Evolutionary conservation across 2,329 filamentous ascomycete species (phyloP).

Genomic region (Bertia moriformis): DNA sequence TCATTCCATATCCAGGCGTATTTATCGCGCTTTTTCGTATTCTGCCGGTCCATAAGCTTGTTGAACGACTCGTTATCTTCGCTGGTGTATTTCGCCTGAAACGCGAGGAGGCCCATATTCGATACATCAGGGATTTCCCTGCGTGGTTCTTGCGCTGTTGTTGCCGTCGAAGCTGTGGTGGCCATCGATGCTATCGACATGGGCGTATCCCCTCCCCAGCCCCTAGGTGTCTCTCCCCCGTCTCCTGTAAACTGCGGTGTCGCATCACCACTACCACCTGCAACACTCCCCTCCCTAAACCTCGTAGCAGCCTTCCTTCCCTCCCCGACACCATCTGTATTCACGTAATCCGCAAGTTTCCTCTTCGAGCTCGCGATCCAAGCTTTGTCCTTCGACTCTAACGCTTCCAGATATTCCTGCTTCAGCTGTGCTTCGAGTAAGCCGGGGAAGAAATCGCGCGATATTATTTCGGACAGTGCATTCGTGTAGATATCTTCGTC

Average conservation of each 20-base stretch:
- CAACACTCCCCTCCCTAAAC: not conserved
- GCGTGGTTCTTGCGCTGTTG: conserved; percentile 7
- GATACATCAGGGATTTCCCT: conserved; percentile 34
- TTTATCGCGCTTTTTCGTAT: conserved; percentile 39
- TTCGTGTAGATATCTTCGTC: conserved; percentile 56
- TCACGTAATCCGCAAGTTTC: conserved; percentile 36
- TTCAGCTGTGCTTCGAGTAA: conserved; percentile 45
- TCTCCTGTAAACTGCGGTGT: conserved; percentile 7
- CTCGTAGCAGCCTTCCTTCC: too few species aligned
- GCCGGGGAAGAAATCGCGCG: conserved; percentile 56
- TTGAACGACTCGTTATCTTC: conserved; percentile 61
- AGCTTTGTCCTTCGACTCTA: conserved; percentile 45
- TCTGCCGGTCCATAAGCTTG: conserved; percentile 47
- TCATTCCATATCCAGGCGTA: conserved; percentile 46
- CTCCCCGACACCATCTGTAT: conserved; percentile 28
- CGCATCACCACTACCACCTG: conserved; percentile 5
- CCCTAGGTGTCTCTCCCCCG: conserved; percentile 32
- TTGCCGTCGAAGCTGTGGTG: conserved; percentile 9
- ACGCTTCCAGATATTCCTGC: conserved; percentile 48
- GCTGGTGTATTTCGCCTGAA: conserved; percentile 55
- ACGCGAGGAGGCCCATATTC: conserved; percentile 37
- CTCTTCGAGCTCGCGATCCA: conserved; percentile 48
- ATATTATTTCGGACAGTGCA: conserved; percentile 52
- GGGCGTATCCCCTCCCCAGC: conserved; percentile 38
- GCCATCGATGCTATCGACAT: conserved; percentile 19